phyloP scores from a whole-genome alignment of 2,329 filamentous ascomycete species.

The Didymella exigua region DNA sequence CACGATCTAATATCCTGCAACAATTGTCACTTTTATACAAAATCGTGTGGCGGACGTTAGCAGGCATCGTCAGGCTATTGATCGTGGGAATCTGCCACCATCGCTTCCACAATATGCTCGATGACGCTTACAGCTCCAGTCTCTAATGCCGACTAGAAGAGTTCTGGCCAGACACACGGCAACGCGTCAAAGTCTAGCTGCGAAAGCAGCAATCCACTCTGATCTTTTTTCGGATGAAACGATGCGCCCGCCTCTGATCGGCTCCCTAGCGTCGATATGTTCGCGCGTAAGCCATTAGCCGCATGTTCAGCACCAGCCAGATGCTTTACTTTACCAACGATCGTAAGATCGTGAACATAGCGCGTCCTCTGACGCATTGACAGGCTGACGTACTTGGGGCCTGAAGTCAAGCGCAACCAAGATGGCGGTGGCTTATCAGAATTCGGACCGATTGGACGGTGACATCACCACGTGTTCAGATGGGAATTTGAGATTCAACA shows the following conservation, averaged over 20 bases:
- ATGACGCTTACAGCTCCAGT: slow-evolving; percentile 28
- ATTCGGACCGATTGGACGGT: slow-evolving; percentile 2
- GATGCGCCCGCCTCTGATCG: slow-evolving; percentile 20
- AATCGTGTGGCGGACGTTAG: slow-evolving; percentile 1
- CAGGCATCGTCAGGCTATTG: not conserved
- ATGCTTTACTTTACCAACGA: slow-evolving; percentile 22
- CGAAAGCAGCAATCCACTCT: slow-evolving; percentile 19
- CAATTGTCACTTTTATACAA: slow-evolving; percentile 1
- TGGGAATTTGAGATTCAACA: not conserved
- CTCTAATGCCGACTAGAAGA: not conserved
- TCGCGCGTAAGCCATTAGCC: slow-evolving; percentile 12
- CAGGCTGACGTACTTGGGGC: not conserved
- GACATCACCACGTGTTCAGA: slow-evolving; percentile 6
- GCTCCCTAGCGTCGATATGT: not conserved
- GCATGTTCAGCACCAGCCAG: slow-evolving; percentile 13
- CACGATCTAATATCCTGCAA: too few relatives aligned
- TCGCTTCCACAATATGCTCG: slow-evolving; percentile 8
- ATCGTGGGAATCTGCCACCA: slow-evolving; percentile 19
- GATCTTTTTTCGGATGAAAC: slow-evolving; percentile 14
- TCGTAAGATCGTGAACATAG: slow-evolving; percentile 4
- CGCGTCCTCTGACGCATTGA: slow-evolving; percentile 20
- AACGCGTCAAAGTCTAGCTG: slow-evolving; percentile 2
- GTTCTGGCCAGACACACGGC: slow-evolving; percentile 20
- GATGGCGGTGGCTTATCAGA: not conserved
- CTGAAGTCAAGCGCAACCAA: slow-evolving; percentile 2